Base-by-base conservation (phyloP, 2,329 filamentous ascomycete species). In the Cladophialophora psammophila region DNA sequence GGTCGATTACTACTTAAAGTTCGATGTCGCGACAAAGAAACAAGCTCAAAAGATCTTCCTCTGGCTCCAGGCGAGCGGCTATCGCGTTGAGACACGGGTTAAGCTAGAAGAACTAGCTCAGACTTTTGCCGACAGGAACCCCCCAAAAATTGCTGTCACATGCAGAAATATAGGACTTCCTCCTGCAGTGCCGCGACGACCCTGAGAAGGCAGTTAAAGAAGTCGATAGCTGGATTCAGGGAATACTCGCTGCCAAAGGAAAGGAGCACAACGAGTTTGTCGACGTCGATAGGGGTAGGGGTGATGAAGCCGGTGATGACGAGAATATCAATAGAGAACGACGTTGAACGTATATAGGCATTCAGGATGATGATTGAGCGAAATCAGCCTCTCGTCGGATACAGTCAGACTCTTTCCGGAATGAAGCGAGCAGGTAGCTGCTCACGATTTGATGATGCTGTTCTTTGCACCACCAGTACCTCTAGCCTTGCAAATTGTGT, bases 1-100 rank as follows among this genome's bases (percentile, higher is more conserved):
- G 1, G 87, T 93, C 1, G 91, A 94, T 69, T 80, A 89, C 50
- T 87, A 90, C 72, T 86, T 93, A 1, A 80, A 81, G 13, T 91
- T 93, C 76, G 64, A 65, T 55, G 53, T 60, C 57, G 61, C 72
- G 48, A 62, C 68, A 59, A 57, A 70, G 61, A 67, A 68, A 31
- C 72, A 74, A 60, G 71, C 67, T 32, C 65, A 60, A 58, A 60
- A 70, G 52, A 69, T 75, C 57, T 72, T 75, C 68, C 56, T 73
- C 6, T 68, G 70, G 12, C 72, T 76, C 10, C 40, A 42, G 40
- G 40, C 40, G 2, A n/a, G 15, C 15, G 10, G 8, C 40, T 7
- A 18, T 68, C 75, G 72, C 45, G 64, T 53, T 48, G 71, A 72
- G 8, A n/a, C 40, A 42, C 40, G 40, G 13, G 13, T 18, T n/a